phyloP scores from a whole-genome alignment of 495 filamentous ascomycete species.

The Umbilicaria muhlenbergii region DNA sequence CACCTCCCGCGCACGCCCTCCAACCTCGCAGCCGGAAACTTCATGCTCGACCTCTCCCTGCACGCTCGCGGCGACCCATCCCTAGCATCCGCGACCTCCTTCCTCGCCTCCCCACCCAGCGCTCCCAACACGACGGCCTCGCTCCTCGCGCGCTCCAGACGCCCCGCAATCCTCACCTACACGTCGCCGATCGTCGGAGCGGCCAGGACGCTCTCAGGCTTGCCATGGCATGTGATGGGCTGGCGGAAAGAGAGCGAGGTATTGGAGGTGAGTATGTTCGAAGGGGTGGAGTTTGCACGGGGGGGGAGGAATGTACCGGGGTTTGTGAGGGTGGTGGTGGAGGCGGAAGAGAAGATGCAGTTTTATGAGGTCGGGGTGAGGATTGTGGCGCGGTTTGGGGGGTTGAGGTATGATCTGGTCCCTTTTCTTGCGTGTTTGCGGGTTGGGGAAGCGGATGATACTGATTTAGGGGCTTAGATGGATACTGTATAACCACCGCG shows the following conservation, averaged over 20 bases:
- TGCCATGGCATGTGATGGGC: slow-evolving; percentile 47
- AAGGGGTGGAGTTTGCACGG: slow-evolving; percentile 45
- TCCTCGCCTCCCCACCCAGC: not conserved
- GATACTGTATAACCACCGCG: slow-evolving; percentile 69
- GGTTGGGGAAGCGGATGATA: not conserved
- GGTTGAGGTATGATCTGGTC: slow-evolving; percentile 36
- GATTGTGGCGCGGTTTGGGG: slow-evolving; percentile 56
- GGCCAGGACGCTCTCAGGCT: slow-evolving; percentile 28
- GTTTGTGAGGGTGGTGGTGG: slow-evolving; percentile 46
- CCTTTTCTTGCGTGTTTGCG: not conserved
- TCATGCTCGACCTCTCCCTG: slow-evolving; percentile 77
- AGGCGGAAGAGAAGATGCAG: slow-evolving; percentile 49
- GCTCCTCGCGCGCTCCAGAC: slow-evolving; percentile 29
- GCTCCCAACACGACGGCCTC: slow-evolving; percentile 11
- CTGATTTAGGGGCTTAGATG: slow-evolving; percentile 28
- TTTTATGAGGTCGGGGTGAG: slow-evolving; percentile 54
- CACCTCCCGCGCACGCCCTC: slow-evolving; percentile 48
- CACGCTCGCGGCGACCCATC: slow-evolving; percentile 19
- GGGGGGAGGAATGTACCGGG: slow-evolving; percentile 40
- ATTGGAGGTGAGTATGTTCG: slow-evolving; percentile 56
- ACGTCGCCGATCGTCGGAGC: slow-evolving; percentile 39
- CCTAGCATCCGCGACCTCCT: slow-evolving; percentile 1
- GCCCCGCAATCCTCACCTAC: slow-evolving; percentile 55
- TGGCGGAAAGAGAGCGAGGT: slow-evolving; percentile 37
- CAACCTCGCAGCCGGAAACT: slow-evolving; percentile 56